Evolutionary conservation across 306 rosid species (phyloP).

Genomic region (Ziziphus jujuba): DNA sequence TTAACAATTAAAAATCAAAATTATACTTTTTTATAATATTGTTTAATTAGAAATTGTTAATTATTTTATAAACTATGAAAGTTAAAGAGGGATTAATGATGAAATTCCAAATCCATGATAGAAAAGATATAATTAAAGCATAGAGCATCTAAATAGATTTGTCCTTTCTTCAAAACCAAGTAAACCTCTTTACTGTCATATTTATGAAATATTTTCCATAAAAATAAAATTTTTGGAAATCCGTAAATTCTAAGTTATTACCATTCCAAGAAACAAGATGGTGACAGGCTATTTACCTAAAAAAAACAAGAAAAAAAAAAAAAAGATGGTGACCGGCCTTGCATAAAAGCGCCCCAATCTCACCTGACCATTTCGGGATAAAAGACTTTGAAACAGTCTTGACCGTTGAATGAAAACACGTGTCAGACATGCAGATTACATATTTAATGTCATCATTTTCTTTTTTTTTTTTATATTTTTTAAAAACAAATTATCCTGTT

Average conservation of each 20-base stretch:
- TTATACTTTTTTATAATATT: no score
- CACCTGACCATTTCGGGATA: neutral
- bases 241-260: neutral
- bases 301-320: no score
- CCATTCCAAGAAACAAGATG: slow-evolving; percentile 4
- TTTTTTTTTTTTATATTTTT: no score
- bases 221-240: neutral
- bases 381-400: neutral
- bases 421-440: slow-evolving; percentile 12
- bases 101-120: no score
- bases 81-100: no score
- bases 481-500: no score
- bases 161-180: neutral
- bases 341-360: neutral
- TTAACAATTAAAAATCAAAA: no score
- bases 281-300: slow-evolving; percentile 34
- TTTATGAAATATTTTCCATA: neutral
- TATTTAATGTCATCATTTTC: no score
- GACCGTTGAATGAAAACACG: slow-evolving; percentile 16
- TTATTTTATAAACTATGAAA: no score
- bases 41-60: no score
- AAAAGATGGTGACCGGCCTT: slow-evolving; percentile 32
- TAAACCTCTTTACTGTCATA: slow-evolving; percentile 7
- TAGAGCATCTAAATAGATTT: no score
- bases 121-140: no score